Evolutionary conservation across 495 filamentous ascomycete genomes (phyloP), one percentile per base, ranked within the genome.

Genomic region (Zalerion maritima): DNA sequence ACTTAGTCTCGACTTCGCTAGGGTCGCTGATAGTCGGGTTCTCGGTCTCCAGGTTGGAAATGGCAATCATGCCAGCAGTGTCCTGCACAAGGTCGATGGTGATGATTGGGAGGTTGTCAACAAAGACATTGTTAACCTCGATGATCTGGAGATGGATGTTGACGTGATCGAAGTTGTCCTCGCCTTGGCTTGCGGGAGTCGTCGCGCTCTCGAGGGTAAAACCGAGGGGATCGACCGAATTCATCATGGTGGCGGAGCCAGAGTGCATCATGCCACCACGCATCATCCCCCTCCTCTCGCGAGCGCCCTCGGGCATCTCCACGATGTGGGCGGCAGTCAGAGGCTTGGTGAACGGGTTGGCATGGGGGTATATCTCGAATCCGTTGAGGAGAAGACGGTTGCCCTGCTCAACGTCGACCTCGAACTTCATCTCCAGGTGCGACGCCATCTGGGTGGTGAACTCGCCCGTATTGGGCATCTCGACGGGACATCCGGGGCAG

Each of bases 141-240:
- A 68, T 41, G 29, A 72, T 57, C 36, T 61, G 53, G 8, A 70
- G 32, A 25, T 65, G 52, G 18, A 70, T 26, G 14, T 43, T 35
- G 32, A 69, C 39, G 7, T 63, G 40, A 25, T 63, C 50, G 14
- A 63, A 25, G 6, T 45, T 25, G 20, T 47, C 41, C 1, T 49
- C 37, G 10, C 46, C 20, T 52, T 39, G 21, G 42, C 34, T 13
- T 36, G 17, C 14, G 34, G 35, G 5, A 25, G 21, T 5, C 25
- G 34, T 12, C 24, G 32, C 35, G n/a, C 40, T 40, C 29, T 51
- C 37, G 26, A 62, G 27, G 20, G 46, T 46, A 24, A 52, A 63
- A 13, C 59, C 57, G 11, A 63, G 55, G 11, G 26, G 39, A 25
- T 55, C 53, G 6, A 38, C 34, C 14, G 31, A 29, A n/a, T n/a